Evolutionary conservation across 495 filamentous ascomycete species (phyloP), one percentile per base, ranked within the genome.

Genomic region (Penicillium bovifimosum): DNA sequence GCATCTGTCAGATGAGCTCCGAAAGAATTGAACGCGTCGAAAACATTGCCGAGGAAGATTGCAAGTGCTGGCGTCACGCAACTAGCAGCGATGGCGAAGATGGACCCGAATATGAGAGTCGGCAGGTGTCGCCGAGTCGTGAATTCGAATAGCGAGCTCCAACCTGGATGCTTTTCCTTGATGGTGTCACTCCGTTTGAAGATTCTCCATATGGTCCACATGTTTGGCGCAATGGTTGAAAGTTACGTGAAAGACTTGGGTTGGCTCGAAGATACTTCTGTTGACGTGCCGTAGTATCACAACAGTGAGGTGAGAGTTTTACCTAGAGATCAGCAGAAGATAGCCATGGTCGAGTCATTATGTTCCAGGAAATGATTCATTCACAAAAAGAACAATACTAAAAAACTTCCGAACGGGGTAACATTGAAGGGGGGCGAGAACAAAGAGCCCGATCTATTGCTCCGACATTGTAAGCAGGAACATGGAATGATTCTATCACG

Each of bases 41-140:
- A 96, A 35, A 92, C 75, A 38, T 79, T 74, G 13, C 93, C 92
- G 9, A 91, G 75, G 2, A 96, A 64, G 5, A 91, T 72, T 3
- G 91, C 82, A 38, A 86, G 75, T 1, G 73, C 72, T 2, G 91
- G 85, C 33, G 80, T 76, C 18, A 82, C 65, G 16, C 83, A 69
- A 5, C 86, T 87, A 9, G 86, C 78, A 17, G 83, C 50, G 5
- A 87, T 41, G 1, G 88, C 78, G 33, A 82, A 69, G 14, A 79
- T 7, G 28, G 85, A 41, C 9, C 82, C 83, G 0, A 63, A 57
- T 31, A 70, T 54, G 2, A 91, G 69, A 6, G 77, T 56, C 7
- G 71, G 69, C n/a, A 77, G 46, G 61, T 96, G 85, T n/a, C 61
- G 66, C 54, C 65, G 72, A 1, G 75, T 80, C 0, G 84, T 88